Percentiles rank a stretch among this genome's conserved stretches.
Evolutionary conservation across 257 asterid genomes (phyloP).

Genomic region (Rhazya stricta): DNA sequence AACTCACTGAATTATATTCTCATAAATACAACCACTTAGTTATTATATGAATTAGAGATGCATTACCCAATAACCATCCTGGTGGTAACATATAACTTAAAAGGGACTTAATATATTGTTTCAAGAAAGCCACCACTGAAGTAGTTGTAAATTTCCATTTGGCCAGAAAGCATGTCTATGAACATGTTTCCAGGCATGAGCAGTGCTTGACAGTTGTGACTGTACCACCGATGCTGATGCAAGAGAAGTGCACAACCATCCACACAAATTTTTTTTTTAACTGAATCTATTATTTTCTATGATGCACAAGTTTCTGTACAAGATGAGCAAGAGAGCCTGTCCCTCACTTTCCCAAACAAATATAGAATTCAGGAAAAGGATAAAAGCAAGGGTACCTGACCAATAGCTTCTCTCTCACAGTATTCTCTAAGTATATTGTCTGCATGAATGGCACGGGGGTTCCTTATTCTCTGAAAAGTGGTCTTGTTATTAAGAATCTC

Average conservation of each 20-base stretch:
- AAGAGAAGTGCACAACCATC: not conserved
- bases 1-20: no score
- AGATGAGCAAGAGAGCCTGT: not conserved
- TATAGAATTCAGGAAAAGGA: not conserved
- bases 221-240: no score
- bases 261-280: not conserved
- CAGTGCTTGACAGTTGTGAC: no score
- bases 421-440: conserved; percentile 76
- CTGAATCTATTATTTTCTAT: not conserved
- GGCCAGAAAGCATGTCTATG: not conserved
- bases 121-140: not conserved
- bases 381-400: conserved; percentile 53
- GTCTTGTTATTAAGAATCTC: conserved; percentile 77
- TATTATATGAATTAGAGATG: not conserved
- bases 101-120: not conserved
- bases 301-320: not conserved
- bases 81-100: not conserved
- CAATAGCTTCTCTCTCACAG: conserved; percentile 81
- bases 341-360: not conserved
- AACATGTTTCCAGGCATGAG: not conserved
- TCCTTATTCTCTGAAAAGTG: conserved; percentile 64
- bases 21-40: no score
- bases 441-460: conserved; percentile 86
- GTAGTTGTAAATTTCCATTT: not conserved
- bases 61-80: not conserved